Percentiles rank a stretch among this genome's conserved stretches.
Conservation (phyloP, 2,329 filamentous ascomycete genomes). For the Aureobasidium melanogenum region DNA sequence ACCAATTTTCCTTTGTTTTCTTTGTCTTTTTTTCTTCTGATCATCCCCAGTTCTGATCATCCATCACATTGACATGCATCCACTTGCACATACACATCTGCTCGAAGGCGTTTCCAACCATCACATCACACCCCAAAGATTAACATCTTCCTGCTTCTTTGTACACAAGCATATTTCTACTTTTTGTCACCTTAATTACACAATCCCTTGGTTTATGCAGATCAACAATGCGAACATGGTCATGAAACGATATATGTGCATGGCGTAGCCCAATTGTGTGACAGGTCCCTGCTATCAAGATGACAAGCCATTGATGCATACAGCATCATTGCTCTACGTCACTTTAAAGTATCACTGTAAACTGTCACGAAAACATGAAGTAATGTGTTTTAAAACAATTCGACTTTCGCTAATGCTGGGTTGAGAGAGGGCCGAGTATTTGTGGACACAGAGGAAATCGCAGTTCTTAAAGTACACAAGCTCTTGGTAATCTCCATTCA, state of each 20-base stretch:
- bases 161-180: neutral
- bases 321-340: neutral
- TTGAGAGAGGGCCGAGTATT: neutral
- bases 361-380: neutral
- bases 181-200: neutral
- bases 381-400: neutral
- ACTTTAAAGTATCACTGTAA: neutral
- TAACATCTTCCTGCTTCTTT: too few relatives aligned
- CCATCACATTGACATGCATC: too few relatives aligned
- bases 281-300: neutral
- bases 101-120: too few relatives aligned
- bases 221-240: neutral
- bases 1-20: neutral
- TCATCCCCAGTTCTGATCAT: too few relatives aligned
- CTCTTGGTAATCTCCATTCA: slow-evolving; percentile 9
- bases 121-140: too few relatives aligned
- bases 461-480: slow-evolving; percentile 13
- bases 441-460: slow-evolving; percentile 12
- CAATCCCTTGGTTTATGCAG: neutral
- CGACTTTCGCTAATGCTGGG: slow-evolving; percentile 1
- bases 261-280: neutral
- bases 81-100: neutral
- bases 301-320: neutral
- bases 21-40: too few relatives aligned
- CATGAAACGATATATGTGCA: neutral